Percentiles rank a stretch among this genome's conserved stretches.
Conservation (phyloP, 2,329 filamentous ascomycete genomes). For the Ophiostoma ulmi region DNA sequence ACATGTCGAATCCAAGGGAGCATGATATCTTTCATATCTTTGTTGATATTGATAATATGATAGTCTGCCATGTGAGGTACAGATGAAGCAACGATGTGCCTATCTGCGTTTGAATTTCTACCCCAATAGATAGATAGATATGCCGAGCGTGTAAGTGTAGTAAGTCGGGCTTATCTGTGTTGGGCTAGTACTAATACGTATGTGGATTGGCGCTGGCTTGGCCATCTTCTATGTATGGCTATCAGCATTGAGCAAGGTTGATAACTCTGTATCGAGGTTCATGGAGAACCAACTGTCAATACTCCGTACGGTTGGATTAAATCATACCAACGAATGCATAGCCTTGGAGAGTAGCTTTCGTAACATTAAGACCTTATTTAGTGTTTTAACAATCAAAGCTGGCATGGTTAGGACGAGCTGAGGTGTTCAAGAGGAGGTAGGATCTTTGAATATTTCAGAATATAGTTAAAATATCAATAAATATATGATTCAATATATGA, state of each 20-base stretch:
- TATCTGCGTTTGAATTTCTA: constrained; percentile 3
- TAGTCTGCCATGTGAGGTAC: background rate
- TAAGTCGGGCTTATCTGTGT: background rate
- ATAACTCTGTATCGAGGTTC: no score
- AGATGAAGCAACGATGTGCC: background rate
- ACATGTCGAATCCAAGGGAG: background rate
- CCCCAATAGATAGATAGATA: constrained; percentile 9
- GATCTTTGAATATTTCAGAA: no score
- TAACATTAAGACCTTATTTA: background rate
- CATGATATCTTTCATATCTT: background rate
- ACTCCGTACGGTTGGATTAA: no score
- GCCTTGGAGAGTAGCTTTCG: background rate
- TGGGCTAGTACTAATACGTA: background rate
- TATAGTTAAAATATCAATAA: background rate
- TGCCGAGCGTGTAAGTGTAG: constrained; percentile 9
- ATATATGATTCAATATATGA: no score
- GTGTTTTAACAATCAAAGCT: background rate
- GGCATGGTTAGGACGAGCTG: background rate
- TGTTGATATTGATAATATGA: background rate
- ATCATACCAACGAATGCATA: background rate
- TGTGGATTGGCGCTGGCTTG: background rate
- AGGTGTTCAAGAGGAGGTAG: no score
- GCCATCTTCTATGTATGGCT: background rate
- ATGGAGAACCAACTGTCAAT: background rate
- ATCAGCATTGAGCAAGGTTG: background rate